A percentile compares a stretch with the other conserved stretches of the same genome.
Conservation (phyloP, 371 early-diverging fungal species). For the Blastocladiella emersonii region DNA sequence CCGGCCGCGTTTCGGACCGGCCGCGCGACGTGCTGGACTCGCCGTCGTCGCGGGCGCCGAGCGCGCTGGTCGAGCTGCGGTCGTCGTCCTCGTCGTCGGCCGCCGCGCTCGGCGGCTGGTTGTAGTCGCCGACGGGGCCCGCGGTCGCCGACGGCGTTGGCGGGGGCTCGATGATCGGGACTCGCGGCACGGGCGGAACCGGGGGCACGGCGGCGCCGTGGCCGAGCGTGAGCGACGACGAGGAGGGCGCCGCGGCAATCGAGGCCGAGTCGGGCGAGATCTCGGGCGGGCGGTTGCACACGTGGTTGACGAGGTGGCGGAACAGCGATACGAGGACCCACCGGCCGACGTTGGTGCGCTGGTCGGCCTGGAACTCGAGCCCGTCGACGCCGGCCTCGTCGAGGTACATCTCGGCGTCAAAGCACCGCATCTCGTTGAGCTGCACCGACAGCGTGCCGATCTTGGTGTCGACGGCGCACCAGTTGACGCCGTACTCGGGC, state of each 20-base stretch:
- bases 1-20: too few relatives aligned
- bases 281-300: neutral
- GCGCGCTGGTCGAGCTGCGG: too few relatives aligned
- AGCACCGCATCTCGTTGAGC: conserved; percentile 60
- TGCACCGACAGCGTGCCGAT: conserved; percentile 77
- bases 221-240: neutral
- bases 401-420: conserved; percentile 71
- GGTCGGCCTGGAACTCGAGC: conserved; percentile 41
- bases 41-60: too few relatives aligned
- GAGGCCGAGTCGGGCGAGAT: neutral
- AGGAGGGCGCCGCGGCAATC: neutral
- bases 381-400: conserved; percentile 42
- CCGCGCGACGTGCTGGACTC: too few relatives aligned
- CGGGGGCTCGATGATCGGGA: too few relatives aligned
- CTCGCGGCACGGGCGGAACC: neutral
- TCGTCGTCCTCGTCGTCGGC: neutral
- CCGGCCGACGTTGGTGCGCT: conserved; percentile 31
- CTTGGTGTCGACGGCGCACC: conserved; percentile 84
- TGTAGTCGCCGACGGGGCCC: neutral
- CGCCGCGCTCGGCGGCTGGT: neutral
- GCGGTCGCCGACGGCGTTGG: too few relatives aligned
- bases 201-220: neutral
- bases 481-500: conserved; percentile 65
- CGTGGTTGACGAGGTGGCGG: neutral
- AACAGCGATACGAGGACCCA: conserved; percentile 4